phyloP scores from a whole-genome alignment of 2,329 filamentous ascomycete genomes.

The Cladophialophora yegresii region DNA sequence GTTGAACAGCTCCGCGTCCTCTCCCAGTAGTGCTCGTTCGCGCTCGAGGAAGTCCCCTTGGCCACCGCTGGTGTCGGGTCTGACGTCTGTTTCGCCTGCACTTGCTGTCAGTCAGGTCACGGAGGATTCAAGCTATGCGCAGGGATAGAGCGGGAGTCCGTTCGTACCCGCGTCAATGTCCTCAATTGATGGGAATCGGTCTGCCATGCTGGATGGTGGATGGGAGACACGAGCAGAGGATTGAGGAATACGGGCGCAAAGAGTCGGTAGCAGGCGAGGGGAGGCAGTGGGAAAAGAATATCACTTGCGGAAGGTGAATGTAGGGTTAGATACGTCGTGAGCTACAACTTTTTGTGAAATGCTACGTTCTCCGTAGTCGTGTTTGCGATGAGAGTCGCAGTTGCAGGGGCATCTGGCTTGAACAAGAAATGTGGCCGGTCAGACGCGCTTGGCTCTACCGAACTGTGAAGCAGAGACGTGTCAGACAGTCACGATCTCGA shows the following conservation, averaged over 20 bases:
- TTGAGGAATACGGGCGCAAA: neutral
- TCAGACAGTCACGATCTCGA: neutral
- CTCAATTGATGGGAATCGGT: constrained; percentile 76
- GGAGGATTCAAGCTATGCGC: neutral
- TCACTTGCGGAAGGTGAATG: neutral
- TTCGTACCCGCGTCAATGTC: constrained; percentile 66
- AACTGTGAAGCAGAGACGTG: neutral
- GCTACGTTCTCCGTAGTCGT: neutral
- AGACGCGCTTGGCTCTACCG: neutral
- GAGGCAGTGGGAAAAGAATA: neutral
- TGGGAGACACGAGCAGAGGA: neutral
- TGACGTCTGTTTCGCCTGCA: constrained; percentile 35
- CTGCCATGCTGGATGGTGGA: constrained; percentile 60
- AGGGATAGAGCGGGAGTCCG: constrained; percentile 32
- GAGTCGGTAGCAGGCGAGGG: neutral
- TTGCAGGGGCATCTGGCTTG: neutral
- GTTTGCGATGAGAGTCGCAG: constrained; percentile 3
- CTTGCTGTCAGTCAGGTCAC: constrained; percentile 25
- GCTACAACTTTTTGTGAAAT: constrained; percentile 5
- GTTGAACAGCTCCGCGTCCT: constrained; percentile 88
- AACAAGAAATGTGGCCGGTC: neutral
- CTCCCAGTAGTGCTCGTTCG: constrained; percentile 85
- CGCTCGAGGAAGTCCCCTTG: constrained; percentile 82
- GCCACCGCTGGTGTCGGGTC: constrained; percentile 49
- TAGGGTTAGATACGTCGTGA: neutral